A percentile compares a stretch with the other conserved stretches of the same genome.
phyloP scores from a whole-genome alignment of 1,284 basidiomycete genomes.

The Vanrija pseudolonga region DNA sequence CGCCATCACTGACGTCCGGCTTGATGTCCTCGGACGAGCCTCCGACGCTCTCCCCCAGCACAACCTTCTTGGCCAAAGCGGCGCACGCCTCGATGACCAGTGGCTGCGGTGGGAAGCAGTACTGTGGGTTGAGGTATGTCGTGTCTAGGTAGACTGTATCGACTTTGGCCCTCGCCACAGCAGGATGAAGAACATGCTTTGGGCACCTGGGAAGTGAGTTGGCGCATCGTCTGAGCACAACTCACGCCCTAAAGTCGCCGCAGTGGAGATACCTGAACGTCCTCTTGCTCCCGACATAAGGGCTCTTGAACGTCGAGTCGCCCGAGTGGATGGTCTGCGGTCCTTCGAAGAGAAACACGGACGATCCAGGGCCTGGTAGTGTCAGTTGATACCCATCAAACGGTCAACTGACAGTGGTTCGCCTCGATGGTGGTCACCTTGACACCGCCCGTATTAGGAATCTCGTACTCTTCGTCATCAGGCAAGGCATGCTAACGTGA shows the following conservation, averaged over 20 bases:
- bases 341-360: slow-evolving; percentile 90
- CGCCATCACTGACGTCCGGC: slow-evolving; percentile 29
- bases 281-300: slow-evolving; percentile 64
- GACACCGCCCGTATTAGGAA: slow-evolving; percentile 83
- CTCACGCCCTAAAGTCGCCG: slow-evolving; percentile 81
- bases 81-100: slow-evolving; percentile 89
- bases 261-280: slow-evolving; percentile 90
- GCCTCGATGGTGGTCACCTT: slow-evolving; percentile 91
- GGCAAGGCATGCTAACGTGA: slow-evolving; percentile 56
- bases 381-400: not conserved
- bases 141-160: slow-evolving; percentile 94
- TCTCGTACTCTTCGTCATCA: slow-evolving; percentile 66
- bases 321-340: slow-evolving; percentile 82
- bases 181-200: slow-evolving; percentile 74
- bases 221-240: not conserved
- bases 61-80: slow-evolving; percentile 57
- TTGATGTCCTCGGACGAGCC: slow-evolving; percentile 19
- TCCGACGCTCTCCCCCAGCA: slow-evolving; percentile 33
- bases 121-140: slow-evolving; percentile 90
- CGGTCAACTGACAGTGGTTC: slow-evolving; percentile 75
- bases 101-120: slow-evolving; percentile 91
- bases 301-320: slow-evolving; percentile 67
- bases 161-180: slow-evolving; percentile 69
- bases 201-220: slow-evolving; percentile 55
- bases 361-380: slow-evolving; percentile 76